phyloP scores from a whole-genome alignment of 108 stramenopile genomes.

The Chaetoceros muelleri region DNA sequence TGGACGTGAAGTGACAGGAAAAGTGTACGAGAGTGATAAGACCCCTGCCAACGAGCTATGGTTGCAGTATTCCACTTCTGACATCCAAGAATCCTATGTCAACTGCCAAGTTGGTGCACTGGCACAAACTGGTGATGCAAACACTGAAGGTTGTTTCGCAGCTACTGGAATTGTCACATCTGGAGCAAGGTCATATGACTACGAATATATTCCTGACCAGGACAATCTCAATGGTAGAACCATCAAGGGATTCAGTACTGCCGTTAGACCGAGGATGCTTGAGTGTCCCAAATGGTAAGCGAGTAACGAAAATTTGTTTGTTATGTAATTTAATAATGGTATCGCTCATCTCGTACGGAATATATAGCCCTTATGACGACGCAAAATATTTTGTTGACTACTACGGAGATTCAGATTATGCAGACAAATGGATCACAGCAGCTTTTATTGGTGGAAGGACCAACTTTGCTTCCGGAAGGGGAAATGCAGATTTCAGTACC shows the following conservation, averaged over 20 bases:
- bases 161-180: constrained; percentile 13
- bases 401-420: constrained; percentile 61
- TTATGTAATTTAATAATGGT: not conserved
- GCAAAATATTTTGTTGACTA: constrained; percentile 47
- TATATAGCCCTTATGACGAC: constrained; percentile 32
- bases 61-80: constrained; percentile 37
- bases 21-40: constrained; percentile 17
- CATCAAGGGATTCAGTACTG: constrained; percentile 34
- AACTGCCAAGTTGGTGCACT: constrained; percentile 61
- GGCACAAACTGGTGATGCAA: constrained; percentile 5
- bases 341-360: not conserved
- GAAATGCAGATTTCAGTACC: constrained; percentile 43
- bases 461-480: constrained; percentile 35
- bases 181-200: constrained; percentile 7
- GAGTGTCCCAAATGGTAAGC: not conserved
- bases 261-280: constrained; percentile 27
- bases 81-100: constrained; percentile 37
- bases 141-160: constrained; percentile 26
- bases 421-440: constrained; percentile 54
- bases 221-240: constrained; percentile 56
- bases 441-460: constrained; percentile 41
- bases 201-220: constrained; percentile 25
- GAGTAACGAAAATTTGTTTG: not conserved
- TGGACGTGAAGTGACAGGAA: constrained; percentile 30
- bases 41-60: constrained; percentile 22